phyloP scores from a whole-genome alignment of 495 filamentous ascomycete genomes.

The Cudoniella acicularis region DNA sequence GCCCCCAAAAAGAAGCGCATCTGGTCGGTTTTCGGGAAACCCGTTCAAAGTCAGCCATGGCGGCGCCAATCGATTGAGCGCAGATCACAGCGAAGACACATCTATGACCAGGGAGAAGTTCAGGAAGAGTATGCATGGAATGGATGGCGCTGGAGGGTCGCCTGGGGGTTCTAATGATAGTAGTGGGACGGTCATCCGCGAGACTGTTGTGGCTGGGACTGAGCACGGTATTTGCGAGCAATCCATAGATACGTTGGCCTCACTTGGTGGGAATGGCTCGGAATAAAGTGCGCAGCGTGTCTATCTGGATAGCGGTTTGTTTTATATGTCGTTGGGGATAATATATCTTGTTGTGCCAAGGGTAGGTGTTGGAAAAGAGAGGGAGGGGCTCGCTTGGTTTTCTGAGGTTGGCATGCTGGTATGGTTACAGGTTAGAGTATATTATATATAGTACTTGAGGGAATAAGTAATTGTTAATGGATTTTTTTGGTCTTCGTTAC shows the following conservation, averaged over 20 bases:
- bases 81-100: background rate
- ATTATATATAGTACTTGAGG: too few species aligned
- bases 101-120: background rate
- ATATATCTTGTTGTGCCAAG: background rate
- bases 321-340: background rate
- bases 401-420: too few species aligned
- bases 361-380: background rate
- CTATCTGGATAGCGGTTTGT: background rate
- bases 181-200: constrained; percentile 15
- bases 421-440: too few species aligned
- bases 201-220: background rate
- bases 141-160: constrained; percentile 15
- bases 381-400: background rate
- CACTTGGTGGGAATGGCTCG: background rate
- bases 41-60: background rate
- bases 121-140: constrained; percentile 7
- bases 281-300: background rate
- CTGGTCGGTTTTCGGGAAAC: background rate
- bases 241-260: background rate
- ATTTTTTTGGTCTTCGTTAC: too few species aligned
- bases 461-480: too few species aligned
- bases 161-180: constrained; percentile 13
- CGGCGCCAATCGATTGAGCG: background rate
- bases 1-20: background rate
- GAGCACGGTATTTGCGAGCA: constrained; percentile 11